Conservation (phyloP, 2,329 filamentous ascomycete genomes). For the Microcyclospora tardicrescens region DNA sequence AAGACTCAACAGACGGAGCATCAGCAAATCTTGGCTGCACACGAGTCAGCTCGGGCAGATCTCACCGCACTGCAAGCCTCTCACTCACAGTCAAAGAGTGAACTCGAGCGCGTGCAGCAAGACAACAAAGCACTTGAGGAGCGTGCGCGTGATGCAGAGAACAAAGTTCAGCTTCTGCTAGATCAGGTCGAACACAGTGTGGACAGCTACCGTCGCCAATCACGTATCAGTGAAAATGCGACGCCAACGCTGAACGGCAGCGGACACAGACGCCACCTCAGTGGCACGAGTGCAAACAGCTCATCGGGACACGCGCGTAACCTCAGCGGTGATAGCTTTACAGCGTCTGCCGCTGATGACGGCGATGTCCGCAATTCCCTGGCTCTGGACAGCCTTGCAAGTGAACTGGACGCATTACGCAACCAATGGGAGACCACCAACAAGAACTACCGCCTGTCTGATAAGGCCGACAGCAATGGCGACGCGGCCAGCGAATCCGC, state of each 20-base stretch:
- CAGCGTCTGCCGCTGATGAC: slow-evolving; percentile 11
- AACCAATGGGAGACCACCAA: slow-evolving; percentile 93
- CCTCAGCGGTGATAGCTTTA: slow-evolving; percentile 47
- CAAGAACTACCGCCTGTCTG: slow-evolving; percentile 86
- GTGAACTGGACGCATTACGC: slow-evolving; percentile 78
- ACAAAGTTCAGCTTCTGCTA: slow-evolving; percentile 81
- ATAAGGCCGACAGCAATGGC: slow-evolving; percentile 57
- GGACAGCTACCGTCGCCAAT: slow-evolving; percentile 79
- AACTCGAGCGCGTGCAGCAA: slow-evolving; percentile 68
- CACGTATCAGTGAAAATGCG: slow-evolving; percentile 29
- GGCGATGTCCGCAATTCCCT: slow-evolving; percentile 22
- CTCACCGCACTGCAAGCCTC: slow-evolving; percentile 39
- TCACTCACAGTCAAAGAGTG: slow-evolving; percentile 39
- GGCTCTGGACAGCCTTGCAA: slow-evolving; percentile 71
- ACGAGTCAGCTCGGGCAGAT: slow-evolving; percentile 27
- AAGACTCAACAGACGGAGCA: slow-evolving; percentile 52
- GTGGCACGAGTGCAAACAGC: slow-evolving; percentile 18
- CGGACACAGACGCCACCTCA: slow-evolving; percentile 37
- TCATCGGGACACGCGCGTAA: slow-evolving; percentile 37
- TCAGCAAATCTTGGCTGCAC: slow-evolving; percentile 47
- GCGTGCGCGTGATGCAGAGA: slow-evolving; percentile 78
- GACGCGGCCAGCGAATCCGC: slow-evolving; percentile 3
- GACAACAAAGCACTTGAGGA: slow-evolving; percentile 73
- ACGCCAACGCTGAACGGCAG: slow-evolving; percentile 17
- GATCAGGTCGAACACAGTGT: slow-evolving; percentile 92